Evolutionary conservation across 2,329 filamentous ascomycete genomes (phyloP).

Genomic region (Madurella fahalii): DNA sequence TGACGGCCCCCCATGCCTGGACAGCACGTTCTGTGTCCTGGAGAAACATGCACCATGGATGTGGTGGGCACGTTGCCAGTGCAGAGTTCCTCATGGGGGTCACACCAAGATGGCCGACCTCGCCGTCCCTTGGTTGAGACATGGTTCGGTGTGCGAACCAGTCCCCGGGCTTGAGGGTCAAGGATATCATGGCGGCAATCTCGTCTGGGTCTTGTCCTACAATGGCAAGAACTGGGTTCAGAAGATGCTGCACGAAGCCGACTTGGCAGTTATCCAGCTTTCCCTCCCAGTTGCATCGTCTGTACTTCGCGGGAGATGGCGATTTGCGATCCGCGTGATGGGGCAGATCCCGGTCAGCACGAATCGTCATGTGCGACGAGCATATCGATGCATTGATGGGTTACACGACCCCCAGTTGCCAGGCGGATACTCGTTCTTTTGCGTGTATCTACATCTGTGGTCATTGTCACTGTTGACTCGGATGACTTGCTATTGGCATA

Average conservation of each 20-base stretch:
- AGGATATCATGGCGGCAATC: not conserved
- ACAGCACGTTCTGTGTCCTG: conserved; percentile 1
- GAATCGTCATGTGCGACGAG: not conserved
- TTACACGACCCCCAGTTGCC: conserved; percentile 10
- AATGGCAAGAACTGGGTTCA: conserved; percentile 2
- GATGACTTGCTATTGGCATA: conserved; percentile 53
- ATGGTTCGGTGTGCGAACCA: not conserved
- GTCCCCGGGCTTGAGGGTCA: not conserved
- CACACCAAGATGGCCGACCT: conserved; percentile 2
- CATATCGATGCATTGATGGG: not conserved
- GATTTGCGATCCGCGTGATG: not conserved
- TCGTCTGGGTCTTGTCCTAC: not conserved
- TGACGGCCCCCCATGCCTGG: conserved; percentile 6
- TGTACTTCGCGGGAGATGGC: conserved; percentile 2
- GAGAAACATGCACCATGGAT: not conserved
- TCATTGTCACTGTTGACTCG: conserved; percentile 41
- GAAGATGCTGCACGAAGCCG: conserved; percentile 17
- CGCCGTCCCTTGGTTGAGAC: conserved; percentile 6
- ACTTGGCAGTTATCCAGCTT: conserved; percentile 15
- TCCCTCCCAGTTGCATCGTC: not conserved
- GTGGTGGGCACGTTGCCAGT: conserved; percentile 1
- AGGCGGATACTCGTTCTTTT: conserved; percentile 17
- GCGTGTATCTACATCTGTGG: conserved; percentile 45
- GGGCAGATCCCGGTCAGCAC: not conserved
- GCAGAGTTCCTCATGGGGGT: not conserved